Conservation (phyloP, 257 asterid genomes). For the Nicotiana benthamiana region DNA sequence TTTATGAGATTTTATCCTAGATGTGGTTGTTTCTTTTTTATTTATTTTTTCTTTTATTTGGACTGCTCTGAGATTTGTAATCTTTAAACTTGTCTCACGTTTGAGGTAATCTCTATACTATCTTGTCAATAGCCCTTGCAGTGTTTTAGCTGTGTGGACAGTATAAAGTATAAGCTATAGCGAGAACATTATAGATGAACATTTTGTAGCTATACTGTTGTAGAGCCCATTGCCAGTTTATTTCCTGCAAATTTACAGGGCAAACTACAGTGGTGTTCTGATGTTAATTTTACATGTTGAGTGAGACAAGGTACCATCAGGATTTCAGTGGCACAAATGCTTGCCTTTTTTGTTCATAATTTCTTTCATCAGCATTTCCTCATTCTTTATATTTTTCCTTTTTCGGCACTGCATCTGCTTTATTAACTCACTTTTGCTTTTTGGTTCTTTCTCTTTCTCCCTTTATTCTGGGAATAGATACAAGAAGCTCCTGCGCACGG, state of each 20-base stretch:
- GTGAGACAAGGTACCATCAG: constrained; percentile 62
- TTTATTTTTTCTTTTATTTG: constrained; percentile 7
- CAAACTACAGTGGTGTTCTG: constrained; percentile 51
- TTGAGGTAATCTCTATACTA: constrained; percentile 23
- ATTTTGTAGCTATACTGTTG: constrained; percentile 31
- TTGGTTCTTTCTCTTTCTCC: constrained; percentile 25
- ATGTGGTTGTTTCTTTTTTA: constrained; percentile 1
- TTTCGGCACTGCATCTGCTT: not conserved
- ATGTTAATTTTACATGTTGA: constrained; percentile 61
- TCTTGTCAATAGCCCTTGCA: constrained; percentile 20
- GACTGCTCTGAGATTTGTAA: constrained; percentile 16
- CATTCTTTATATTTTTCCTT: constrained; percentile 5
- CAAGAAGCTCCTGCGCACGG: constrained; percentile 80
- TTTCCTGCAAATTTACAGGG: constrained; percentile 54
- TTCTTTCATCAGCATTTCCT: not conserved
- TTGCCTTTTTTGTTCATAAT: constrained; percentile 21
- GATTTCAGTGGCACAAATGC: constrained; percentile 34
- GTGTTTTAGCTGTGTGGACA: constrained; percentile 7
- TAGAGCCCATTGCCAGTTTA: constrained; percentile 39
- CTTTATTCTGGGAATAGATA: constrained; percentile 51
- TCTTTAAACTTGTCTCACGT: constrained; percentile 19
- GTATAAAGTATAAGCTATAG: constrained; percentile 10
- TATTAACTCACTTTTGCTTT: constrained; percentile 36
- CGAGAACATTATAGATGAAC: not conserved
- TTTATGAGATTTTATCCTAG: constrained; percentile 11